Base-by-base conservation (phyloP, 2,329 filamentous ascomycete genomes). In the Taxawa tesnikishii region DNA sequence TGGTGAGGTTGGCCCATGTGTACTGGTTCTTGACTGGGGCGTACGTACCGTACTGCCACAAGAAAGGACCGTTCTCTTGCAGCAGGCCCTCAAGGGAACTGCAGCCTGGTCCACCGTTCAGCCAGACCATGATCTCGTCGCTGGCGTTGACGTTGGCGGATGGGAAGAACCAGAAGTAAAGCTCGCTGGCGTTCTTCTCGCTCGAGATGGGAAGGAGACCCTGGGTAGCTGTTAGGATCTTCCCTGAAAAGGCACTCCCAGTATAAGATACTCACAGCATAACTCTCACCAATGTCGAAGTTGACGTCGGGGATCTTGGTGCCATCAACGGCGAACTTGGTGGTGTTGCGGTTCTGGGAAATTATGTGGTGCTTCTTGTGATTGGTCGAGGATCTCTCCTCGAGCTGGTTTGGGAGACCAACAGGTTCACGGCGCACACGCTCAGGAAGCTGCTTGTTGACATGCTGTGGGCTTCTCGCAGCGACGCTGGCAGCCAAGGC, bases 251-350 rank as follows among this genome's bases (percentile, higher is more conserved):
- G 16, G 4, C 7, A 8, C 5, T 23, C 15, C 7, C n/a, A n/a
- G n/a, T n/a, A 26, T 9, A 8, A 15, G 14, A 29, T 14, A 9
- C 15, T 9, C 14, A 8, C 27, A 6, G 27, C 7, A 44, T 80
- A 83, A 0, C 69, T 77, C 52, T 80, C 78, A 5, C 78, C 81
- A 43, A 60, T 56, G 40, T 60, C 52, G 29, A 60, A 60, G 34
- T 56, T 42, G 10, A 62, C 54, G 19, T 59, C 48, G 2, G 41
- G 41, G 9, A 44, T 38, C 8, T 30, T 34, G 12, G 33, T 40
- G 25, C 39, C 39, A 33, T 44, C 28, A 6, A 42, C 34, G 12
- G 41, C 39, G 24, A 33, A 40, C 17, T 40, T 39, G 39, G 16
- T 7, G n/a, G 57, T 60, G 36, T 56, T 54, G 8, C 45, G 46